Evolutionary conservation across 2,329 filamentous ascomycete genomes (phyloP).

Genomic region (Sclerotinia sclerotiorum): DNA sequence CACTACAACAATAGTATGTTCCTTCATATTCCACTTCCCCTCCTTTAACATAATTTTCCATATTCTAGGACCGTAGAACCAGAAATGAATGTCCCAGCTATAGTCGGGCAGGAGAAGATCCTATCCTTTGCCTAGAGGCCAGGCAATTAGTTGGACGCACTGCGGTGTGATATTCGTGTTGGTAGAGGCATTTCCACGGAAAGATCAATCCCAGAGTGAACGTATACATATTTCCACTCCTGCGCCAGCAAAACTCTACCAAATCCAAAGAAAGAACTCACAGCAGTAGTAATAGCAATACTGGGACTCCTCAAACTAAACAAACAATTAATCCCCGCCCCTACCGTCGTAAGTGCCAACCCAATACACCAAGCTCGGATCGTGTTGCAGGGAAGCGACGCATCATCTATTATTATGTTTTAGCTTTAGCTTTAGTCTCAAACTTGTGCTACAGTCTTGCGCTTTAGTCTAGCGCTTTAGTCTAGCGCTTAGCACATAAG

Average conservation of each 20-base stretch:
- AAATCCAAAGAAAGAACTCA: conserved; percentile 18
- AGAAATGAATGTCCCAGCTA: conserved; percentile 35
- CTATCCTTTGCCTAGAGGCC: conserved; percentile 17
- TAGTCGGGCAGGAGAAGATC: conserved; percentile 35
- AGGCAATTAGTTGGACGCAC: conserved; percentile 9
- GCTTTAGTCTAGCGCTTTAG: too few species aligned
- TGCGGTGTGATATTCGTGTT: conserved; percentile 33
- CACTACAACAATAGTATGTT: conserved; percentile 64
- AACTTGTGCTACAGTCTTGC: fast-evolving
- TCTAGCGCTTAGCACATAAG: not conserved
- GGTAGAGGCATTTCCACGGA: not conserved
- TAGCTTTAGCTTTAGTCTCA: not conserved
- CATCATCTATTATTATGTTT: not conserved
- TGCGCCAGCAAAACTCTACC: too few species aligned
- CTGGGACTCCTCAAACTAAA: conserved; percentile 28
- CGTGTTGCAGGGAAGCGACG: conserved; percentile 52
- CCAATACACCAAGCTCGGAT: conserved; percentile 53
- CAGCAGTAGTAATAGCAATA: conserved; percentile 27
- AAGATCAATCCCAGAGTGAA: too few species aligned
- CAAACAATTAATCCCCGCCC: conserved; percentile 26
- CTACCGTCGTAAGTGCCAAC: conserved; percentile 29
- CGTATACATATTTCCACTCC: too few species aligned
- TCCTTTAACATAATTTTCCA: not conserved
- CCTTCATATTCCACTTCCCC: conserved; percentile 55
- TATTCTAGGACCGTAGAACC: not conserved